phyloP scores from a whole-genome alignment of 768 basidiomycete species.

The Auriscalpium orientale region DNA sequence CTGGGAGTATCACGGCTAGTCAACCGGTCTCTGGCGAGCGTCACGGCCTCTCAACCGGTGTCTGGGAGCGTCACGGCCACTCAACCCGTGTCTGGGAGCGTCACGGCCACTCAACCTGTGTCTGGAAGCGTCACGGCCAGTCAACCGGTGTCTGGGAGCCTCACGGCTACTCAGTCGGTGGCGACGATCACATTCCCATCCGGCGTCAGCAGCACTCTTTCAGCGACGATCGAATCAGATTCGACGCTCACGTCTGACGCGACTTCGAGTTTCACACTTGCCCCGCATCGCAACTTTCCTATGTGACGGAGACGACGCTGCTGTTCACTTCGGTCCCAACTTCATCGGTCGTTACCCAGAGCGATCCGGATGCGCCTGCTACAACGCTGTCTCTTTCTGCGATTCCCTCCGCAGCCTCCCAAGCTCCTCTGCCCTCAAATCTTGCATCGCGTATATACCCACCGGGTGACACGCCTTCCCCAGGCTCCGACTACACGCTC shows the following conservation, averaged over 20 bases:
- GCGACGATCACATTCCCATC: constrained; percentile 7
- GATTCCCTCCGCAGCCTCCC: constrained; percentile 13
- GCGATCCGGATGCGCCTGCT: constrained; percentile 32
- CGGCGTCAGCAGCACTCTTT: not conserved
- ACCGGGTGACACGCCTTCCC: constrained; percentile 16
- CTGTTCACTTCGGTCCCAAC: constrained; percentile 20
- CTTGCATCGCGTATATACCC: constrained; percentile 60
- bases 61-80: no score
- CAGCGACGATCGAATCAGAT: not conserved
- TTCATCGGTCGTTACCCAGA: constrained; percentile 16
- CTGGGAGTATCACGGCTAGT: no score
- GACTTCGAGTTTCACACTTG: constrained; percentile 15
- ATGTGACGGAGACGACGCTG: constrained; percentile 28
- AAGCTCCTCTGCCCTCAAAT: constrained; percentile 42
- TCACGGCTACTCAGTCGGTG: not conserved
- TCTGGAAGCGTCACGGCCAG: no score
- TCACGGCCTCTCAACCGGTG: no score
- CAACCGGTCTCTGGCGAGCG: no score
- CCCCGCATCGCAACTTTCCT: constrained; percentile 28
- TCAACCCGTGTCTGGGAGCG: no score
- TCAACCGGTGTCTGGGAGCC: no score
- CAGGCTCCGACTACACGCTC: constrained; percentile 34
- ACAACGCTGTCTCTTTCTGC: constrained; percentile 20
- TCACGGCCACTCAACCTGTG: no score
- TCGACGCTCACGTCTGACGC: constrained; percentile 9